phyloP scores from a whole-genome alignment of 441 rosid species.

The Oxalis stricta region DNA sequence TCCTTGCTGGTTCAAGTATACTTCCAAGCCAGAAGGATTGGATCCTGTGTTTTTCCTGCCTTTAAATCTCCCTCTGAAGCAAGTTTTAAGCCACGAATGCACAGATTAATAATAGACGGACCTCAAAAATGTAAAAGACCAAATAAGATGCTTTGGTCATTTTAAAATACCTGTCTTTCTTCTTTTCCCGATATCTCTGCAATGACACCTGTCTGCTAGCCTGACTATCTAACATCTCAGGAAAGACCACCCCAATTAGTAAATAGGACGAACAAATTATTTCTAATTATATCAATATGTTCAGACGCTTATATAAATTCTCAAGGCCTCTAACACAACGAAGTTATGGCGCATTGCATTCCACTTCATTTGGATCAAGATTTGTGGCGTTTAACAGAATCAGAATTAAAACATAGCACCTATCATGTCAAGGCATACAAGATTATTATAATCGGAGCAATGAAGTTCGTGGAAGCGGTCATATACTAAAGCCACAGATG shows the following conservation, averaged over 20 bases:
- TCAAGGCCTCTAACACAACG: not conserved
- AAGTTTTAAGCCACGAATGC: not conserved
- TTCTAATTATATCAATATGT: not conserved
- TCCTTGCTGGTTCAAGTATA: constrained; percentile 38
- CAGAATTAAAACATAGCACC: too few species aligned
- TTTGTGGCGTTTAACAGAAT: not conserved
- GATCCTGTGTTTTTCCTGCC: constrained; percentile 39
- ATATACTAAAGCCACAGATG: not conserved
- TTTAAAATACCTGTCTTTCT: constrained; percentile 56
- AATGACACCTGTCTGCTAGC: constrained; percentile 45
- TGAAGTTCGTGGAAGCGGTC: not conserved
- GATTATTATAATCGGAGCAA: too few species aligned
- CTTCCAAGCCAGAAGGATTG: constrained; percentile 36
- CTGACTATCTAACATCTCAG: constrained; percentile 58
- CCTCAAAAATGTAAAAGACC: not conserved
- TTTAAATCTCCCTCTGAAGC: constrained; percentile 45
- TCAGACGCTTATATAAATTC: not conserved
- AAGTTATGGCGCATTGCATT: not conserved
- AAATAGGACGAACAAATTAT: constrained; percentile 2
- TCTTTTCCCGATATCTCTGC: constrained; percentile 72
- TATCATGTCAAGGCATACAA: too few species aligned
- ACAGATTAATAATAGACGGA: not conserved
- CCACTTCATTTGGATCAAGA: not conserved
- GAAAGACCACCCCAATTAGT: constrained; percentile 11
- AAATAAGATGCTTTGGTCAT: constrained; percentile 1